Evolutionary conservation across 176 grass and related monocot species (phyloP).

Genomic region (Cocos nucifera): DNA sequence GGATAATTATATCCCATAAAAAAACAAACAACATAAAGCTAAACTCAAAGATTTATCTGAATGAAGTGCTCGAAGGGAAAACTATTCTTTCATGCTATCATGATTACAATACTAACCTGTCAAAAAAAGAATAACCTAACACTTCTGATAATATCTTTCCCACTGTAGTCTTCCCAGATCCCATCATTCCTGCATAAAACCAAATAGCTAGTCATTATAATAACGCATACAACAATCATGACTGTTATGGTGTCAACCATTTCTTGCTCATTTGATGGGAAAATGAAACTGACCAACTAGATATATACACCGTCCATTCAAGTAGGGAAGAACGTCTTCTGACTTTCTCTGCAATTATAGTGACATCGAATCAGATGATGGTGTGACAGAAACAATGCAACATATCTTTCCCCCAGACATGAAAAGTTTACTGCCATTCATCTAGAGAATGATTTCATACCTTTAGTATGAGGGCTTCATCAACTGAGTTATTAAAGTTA

Average conservation of each 20-base stretch:
- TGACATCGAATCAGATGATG: conserved; percentile 16
- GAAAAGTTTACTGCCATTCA: too few relatives aligned
- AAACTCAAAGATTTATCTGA: conserved; percentile 5
- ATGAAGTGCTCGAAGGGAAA: conserved; percentile 1
- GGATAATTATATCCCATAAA: background rate
- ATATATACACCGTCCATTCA: conserved; percentile 68
- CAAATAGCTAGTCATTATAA: too few relatives aligned
- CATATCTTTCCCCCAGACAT: too few relatives aligned
- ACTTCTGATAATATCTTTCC: conserved; percentile 93
- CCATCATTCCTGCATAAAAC: conserved; percentile 79
- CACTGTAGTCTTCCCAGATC: conserved; percentile 93
- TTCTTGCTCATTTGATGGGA: background rate
- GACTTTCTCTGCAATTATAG: conserved; percentile 59
- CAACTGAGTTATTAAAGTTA: conserved; percentile 45
- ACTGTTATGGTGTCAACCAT: too few relatives aligned
- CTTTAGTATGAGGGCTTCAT: conserved; percentile 65
- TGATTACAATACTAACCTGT: conserved; percentile 53
- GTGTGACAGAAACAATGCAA: background rate
- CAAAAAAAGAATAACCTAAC: conserved; percentile 87
- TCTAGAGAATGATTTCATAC: conserved; percentile 17
- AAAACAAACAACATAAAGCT: conserved; percentile 8
- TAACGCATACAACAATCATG: too few relatives aligned
- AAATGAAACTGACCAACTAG: conserved; percentile 61
- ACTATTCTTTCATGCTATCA: conserved; percentile 7
- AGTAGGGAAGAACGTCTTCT: conserved; percentile 51